A percentile compares a stretch with the other conserved stretches of the same genome.
Evolutionary conservation across 2,329 filamentous ascomycete species (phyloP).

Genomic region (Ascochyta lentis): DNA sequence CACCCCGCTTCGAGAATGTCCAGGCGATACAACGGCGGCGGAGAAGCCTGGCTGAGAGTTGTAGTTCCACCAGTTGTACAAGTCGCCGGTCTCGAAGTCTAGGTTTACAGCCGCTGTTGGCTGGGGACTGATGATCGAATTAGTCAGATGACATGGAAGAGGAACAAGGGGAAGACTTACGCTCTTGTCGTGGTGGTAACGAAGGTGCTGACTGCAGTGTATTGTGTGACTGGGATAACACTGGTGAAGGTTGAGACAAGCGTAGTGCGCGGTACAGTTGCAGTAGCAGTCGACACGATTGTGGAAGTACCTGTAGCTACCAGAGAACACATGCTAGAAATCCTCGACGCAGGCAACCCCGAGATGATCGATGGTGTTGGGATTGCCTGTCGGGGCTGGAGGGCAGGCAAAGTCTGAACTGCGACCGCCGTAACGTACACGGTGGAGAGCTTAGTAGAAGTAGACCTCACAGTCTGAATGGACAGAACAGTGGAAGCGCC

Average conservation of each 20-base stretch:
- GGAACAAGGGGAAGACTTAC: background rate
- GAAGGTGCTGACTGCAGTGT: background rate
- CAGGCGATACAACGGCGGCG: background rate
- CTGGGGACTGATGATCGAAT: background rate
- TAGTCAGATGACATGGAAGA: background rate
- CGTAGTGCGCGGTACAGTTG: background rate
- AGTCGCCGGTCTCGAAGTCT: background rate
- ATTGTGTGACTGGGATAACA: background rate
- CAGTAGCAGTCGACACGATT: background rate
- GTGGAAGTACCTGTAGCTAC: background rate
- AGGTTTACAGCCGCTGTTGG: background rate
- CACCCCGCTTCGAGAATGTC: background rate
- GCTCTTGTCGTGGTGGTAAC: background rate
- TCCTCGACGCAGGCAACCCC: background rate
- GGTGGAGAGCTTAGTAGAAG: background rate
- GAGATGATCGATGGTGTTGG: background rate
- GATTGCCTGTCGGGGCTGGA: background rate
- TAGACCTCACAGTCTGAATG: background rate
- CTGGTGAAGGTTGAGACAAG: background rate
- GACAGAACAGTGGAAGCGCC: background rate
- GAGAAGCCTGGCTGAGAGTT: background rate
- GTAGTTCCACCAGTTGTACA: background rate
- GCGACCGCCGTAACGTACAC: background rate
- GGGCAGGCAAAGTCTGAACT: background rate
- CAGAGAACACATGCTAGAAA: conserved; percentile 2